Evolutionary conservation across 345 rosid species (phyloP).

Genomic region (Brassica cretica): DNA sequence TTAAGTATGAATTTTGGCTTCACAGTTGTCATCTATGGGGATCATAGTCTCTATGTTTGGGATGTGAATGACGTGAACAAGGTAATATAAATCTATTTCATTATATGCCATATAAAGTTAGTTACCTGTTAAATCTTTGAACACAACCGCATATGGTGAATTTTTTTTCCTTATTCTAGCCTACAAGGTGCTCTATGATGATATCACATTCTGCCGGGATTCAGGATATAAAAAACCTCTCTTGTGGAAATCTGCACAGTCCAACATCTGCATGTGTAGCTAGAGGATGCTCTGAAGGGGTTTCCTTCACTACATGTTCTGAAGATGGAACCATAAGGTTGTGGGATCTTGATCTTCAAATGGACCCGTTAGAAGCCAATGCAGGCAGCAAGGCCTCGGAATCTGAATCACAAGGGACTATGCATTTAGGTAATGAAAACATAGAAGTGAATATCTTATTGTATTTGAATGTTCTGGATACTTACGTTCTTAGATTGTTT

Average conservation of each 20-base stretch:
- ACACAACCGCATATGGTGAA: constrained; percentile 30
- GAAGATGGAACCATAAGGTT: constrained; percentile 81
- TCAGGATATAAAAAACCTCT: constrained; percentile 81
- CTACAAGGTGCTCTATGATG: constrained; percentile 61
- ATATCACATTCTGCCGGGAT: constrained; percentile 77
- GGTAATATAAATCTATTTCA: constrained; percentile 43
- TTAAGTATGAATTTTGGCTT: constrained; percentile 29
- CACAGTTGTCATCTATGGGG: constrained; percentile 73
- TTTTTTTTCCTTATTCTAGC: constrained; percentile 45
- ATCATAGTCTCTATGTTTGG: constrained; percentile 77
- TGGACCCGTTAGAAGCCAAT: constrained; percentile 40
- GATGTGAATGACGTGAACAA: constrained; percentile 60
- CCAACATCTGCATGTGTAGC: constrained; percentile 69
- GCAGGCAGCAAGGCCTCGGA: constrained; percentile 33
- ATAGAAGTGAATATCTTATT: background rate
- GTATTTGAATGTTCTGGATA: background rate
- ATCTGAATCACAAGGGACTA: constrained; percentile 36
- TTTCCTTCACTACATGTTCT: constrained; percentile 85
- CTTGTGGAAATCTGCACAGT: constrained; percentile 75
- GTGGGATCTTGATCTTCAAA: constrained; percentile 73
- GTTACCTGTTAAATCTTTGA: constrained; percentile 27
- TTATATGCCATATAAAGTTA: background rate
- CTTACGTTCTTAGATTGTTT: constrained; percentile 13
- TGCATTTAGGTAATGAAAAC: constrained; percentile 55
- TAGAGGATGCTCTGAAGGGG: constrained; percentile 81